Evolutionary conservation across 306 rosid species (phyloP), one percentile per base, ranked within the genome.

Genomic region (Canavalia gladiata): DNA sequence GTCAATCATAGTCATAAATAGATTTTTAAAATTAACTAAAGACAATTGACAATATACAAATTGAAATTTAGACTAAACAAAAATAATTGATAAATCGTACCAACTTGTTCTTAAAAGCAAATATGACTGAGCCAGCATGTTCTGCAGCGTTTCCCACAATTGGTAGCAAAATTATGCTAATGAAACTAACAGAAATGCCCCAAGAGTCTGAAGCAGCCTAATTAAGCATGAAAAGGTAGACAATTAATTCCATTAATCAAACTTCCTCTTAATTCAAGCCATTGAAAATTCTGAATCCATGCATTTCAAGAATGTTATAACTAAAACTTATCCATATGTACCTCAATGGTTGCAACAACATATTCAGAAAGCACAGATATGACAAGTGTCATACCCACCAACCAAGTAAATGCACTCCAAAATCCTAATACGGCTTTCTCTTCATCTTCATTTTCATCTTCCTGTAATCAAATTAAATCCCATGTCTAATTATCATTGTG

Each of bases 81-180:
- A 35, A 35, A 18, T 18, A 45, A 37, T 55, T 47, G 7, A 43
- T 4, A 51, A 80, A 56, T 11, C 87, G 18, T 77, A 92, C 98
- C 96, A 95, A 82, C 83, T 95, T 95, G 86, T 95, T 91, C 91
- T 93, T 93, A 73, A 88, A 91, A 72, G 99, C 99, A 81, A 95
- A 95, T 51, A 95, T 95, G 82, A 95, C 76, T 34, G 99, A 92
- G 39, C 99, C 99, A 0, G 99, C 99, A 67, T 95, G 99, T 68
- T 95, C 98, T 35, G 99, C 99, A 2, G 99, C 99, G 50, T 95
- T 95, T 75, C 99, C 97, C 66, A 95, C 99, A 33, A 95, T 91
- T n/a, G 99, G 99, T 7, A 95, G 92, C 92, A 95, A 81, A 64
- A 95, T 95, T 70, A 95, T 88, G 89, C 97, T 90, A 11, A 95